Evolutionary conservation across 768 basidiomycete genomes (phyloP), one percentile per base, ranked within the genome.

Genomic region (Crepidotus variabilis): DNA sequence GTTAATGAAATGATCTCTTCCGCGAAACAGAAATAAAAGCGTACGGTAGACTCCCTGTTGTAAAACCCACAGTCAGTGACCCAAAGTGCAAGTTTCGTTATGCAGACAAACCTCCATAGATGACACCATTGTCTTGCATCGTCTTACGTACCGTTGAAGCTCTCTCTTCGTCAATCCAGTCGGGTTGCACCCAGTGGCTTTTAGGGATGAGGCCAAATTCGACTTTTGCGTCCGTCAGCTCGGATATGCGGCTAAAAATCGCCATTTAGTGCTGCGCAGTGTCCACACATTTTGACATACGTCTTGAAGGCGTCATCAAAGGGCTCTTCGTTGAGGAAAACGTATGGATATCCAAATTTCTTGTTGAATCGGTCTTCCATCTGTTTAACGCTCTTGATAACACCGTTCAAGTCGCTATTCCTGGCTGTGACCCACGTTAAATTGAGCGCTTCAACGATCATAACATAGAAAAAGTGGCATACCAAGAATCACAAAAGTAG

Each of bases 291-390:
- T 28, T 28, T n/a, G 22, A 56, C 22, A 51, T 58, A 86, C 84
- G 72, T 73, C 67, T 88, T 92, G 76, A 94, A 94, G 8, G 78
- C 72, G 0, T 86, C 84, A 8, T 81, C 75, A 66, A 94, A 94
- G 0, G 78, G 75, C 59, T 85, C 78, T 33, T 97, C 93, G 66
- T 95, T 95, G 54, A 97, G 76, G 71, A 95, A 92, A 39, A 90
- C 85, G 65, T 90, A 95, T 14, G 90, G 43, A 68, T 95, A 95
- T 21, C 72, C 75, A 64, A 86, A 94, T 67, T 88, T 87, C 58
- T 84, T 83, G 78, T 99, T 99, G 76, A 97, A 97, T 39, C 88
- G 76, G 66, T 92, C 88, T 72, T 98, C 96, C 72, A 90, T 79
- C 67, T 87, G 84, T 65, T 86, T 83, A 70, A 90, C 78, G 60